Evolutionary conservation across 2,329 filamentous ascomycete species (phyloP).

Genomic region (Aspergillus tanneri): DNA sequence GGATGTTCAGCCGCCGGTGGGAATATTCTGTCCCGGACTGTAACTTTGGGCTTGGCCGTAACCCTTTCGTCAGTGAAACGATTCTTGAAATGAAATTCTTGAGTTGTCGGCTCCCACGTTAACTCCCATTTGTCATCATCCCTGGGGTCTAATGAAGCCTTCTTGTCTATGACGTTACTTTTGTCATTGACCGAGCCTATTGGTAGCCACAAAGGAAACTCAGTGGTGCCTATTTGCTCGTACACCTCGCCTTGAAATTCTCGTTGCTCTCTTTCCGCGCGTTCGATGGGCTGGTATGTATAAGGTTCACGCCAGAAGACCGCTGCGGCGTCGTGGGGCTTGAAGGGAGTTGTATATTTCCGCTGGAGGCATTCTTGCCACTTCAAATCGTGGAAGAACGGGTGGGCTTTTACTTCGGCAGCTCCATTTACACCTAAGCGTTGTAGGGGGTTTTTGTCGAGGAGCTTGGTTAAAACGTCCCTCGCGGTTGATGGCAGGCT

Average conservation of each 20-base stretch:
- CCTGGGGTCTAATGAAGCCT: background rate
- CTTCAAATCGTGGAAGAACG: slow-evolving; percentile 9
- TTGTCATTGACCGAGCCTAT: slow-evolving; percentile 6
- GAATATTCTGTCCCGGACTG: background rate
- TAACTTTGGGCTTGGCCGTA: slow-evolving; percentile 4
- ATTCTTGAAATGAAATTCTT: slow-evolving; percentile 10
- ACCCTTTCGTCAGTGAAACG: slow-evolving; percentile 8
- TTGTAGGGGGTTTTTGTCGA: slow-evolving; percentile 7
- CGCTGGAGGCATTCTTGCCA: slow-evolving; percentile 7
- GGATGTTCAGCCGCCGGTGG: slow-evolving; percentile 2
- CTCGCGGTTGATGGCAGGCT: slow-evolving; percentile 3
- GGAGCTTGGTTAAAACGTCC: slow-evolving; percentile 5
- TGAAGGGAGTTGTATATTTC: slow-evolving; percentile 9
- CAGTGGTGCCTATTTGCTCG: slow-evolving; percentile 4
- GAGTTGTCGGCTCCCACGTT: background rate
- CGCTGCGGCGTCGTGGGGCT: slow-evolving; percentile 6
- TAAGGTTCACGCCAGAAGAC: slow-evolving; percentile 7
- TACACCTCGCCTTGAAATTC: slow-evolving; percentile 4
- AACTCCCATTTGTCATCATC: slow-evolving; percentile 11
- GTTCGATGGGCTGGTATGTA: slow-evolving; percentile 4
- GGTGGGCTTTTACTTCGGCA: slow-evolving; percentile 11
- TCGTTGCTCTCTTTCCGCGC: slow-evolving; percentile 1
- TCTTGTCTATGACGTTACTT: background rate
- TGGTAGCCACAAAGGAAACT: slow-evolving; percentile 5
- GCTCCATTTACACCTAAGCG: slow-evolving; percentile 11